Evolutionary conservation across 179 eudicot genomes (phyloP).

Genomic region (Pouteria campechiana): DNA sequence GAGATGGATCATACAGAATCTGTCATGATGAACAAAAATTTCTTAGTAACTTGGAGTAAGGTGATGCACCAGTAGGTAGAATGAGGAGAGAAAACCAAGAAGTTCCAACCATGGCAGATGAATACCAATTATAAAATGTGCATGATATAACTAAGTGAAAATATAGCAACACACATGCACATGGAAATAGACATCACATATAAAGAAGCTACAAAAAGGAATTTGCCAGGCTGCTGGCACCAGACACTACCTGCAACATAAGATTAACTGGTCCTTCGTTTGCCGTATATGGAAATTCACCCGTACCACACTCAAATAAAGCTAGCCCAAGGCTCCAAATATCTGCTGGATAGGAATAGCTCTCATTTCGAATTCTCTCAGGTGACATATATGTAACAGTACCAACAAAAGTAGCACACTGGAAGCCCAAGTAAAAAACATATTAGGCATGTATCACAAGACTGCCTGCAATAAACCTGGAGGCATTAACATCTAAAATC

Average conservation of each 20-base stretch:
- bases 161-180: neutral
- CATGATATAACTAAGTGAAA: no score
- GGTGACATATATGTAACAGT: constrained; percentile 99
- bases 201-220: neutral
- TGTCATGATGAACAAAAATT: constrained; percentile 12
- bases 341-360: constrained; percentile 96
- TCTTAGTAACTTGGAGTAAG: no score
- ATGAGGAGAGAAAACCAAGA: no score
- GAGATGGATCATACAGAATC: constrained; percentile 96
- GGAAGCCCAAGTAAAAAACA: constrained; percentile 10
- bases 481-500: neutral
- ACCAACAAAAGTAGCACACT: constrained; percentile 99
- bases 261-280: constrained; percentile 93
- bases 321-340: constrained; percentile 99
- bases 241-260: constrained; percentile 70
- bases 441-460: no score
- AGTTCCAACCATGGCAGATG: neutral
- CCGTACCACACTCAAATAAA: constrained; percentile 93
- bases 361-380: constrained; percentile 90
- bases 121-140: no score
- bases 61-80: no score
- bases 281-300: constrained; percentile 82
- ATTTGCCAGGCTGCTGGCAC: neutral
- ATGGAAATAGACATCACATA: neutral
- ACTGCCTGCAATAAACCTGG: neutral